These are phyloP conservation scores for Candida jianshihensis DNA, from an alignment of 805 yeast genomes.

Conservation along the genomic window DNA sequence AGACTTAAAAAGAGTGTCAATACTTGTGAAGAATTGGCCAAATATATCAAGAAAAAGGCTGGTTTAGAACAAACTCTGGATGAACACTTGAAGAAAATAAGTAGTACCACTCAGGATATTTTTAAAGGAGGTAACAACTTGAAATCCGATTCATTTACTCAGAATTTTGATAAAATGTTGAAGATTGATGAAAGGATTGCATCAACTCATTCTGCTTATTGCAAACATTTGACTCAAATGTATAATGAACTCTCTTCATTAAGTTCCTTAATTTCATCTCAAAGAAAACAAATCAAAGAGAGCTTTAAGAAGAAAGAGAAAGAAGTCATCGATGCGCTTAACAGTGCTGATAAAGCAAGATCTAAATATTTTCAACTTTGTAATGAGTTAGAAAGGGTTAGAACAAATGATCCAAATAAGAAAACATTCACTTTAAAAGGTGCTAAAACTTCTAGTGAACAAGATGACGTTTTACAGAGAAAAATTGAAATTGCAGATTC, in stretches of 20 bases:
- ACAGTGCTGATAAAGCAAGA: constrained; percentile 84
- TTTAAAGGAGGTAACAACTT: constrained; percentile 38
- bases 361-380: constrained; percentile 69
- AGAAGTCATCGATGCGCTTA: constrained; percentile 76
- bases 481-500: constrained; percentile 81
- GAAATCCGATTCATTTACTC: constrained; percentile 59
- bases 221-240: constrained; percentile 76
- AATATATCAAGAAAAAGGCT: constrained; percentile 72
- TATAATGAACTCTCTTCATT: constrained; percentile 75
- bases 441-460: constrained; percentile 67
- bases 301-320: constrained; percentile 77
- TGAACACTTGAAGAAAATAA: constrained; percentile 65
- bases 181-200: constrained; percentile 72
- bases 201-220: constrained; percentile 68
- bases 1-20: constrained; percentile 73
- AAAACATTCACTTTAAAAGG: constrained; percentile 78
- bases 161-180: constrained; percentile 60
- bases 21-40: constrained; percentile 80
- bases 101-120: constrained; percentile 44
- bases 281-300: constrained; percentile 75
- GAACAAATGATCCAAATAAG: constrained; percentile 75
- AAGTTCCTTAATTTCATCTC: constrained; percentile 58
- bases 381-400: constrained; percentile 77
- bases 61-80: constrained; percentile 73
- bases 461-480: constrained; percentile 80